These are phyloP conservation scores for Ascochyta fabae DNA, from an alignment of 2,329 filamentous ascomycete species.

Conservation along the genomic window DNA sequence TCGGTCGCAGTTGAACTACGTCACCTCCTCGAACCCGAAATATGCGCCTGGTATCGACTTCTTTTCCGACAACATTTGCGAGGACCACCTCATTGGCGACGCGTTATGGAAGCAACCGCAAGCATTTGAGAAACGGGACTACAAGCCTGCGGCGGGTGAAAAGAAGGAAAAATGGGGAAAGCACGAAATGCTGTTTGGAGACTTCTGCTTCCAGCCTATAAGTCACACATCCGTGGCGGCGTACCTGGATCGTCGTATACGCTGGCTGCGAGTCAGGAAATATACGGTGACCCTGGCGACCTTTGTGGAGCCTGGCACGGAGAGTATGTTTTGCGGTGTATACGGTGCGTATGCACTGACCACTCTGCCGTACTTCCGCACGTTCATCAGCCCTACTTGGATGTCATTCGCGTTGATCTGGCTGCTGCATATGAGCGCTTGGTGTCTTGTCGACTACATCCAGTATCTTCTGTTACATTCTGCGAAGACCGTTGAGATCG, in stretches of 20 bases:
- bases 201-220: constrained; percentile 90
- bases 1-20: constrained; percentile 81
- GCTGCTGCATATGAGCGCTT: constrained; percentile 67
- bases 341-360: constrained; percentile 82
- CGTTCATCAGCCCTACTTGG: constrained; percentile 71
- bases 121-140: constrained; percentile 36
- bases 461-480: constrained; percentile 78
- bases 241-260: constrained; percentile 80
- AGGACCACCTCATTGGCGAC: constrained; percentile 95
- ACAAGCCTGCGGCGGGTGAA: constrained; percentile 30
- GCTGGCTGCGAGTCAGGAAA: constrained; percentile 93
- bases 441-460: constrained; percentile 78
- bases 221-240: constrained; percentile 76
- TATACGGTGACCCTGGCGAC: constrained; percentile 91
- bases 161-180: constrained; percentile 65
- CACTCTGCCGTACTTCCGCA: constrained; percentile 69
- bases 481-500: constrained; percentile 71
- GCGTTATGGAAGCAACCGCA: constrained; percentile 75
- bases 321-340: constrained; percentile 81
- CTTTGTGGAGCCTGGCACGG: constrained; percentile 89
- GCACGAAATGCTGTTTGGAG: constrained; percentile 83
- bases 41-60: constrained; percentile 78
- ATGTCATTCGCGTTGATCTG: constrained; percentile 69
- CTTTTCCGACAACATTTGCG: constrained; percentile 96
- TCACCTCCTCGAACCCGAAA: constrained; percentile 62